Percentiles rank a stretch among this genome's conserved stretches.
These are phyloP conservation scores for Leccinum ochraceum DNA, from an alignment of 768 basidiomycete genomes.

Conservation along the genomic window DNA sequence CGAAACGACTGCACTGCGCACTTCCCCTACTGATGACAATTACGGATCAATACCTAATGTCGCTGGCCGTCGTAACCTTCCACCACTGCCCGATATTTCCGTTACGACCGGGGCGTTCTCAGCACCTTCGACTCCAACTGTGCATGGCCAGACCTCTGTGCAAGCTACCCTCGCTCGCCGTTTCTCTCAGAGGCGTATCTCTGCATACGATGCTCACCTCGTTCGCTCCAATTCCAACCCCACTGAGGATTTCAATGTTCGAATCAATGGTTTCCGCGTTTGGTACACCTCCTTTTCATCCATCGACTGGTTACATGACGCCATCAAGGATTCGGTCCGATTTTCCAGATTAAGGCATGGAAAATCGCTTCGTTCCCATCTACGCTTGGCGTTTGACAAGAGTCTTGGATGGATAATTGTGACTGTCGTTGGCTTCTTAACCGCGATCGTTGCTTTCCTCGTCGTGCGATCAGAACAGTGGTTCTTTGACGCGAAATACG, in stretches of 20 bases:
- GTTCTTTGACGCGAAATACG: slow-evolving; percentile 92
- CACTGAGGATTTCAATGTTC: slow-evolving; percentile 55
- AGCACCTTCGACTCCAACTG: slow-evolving; percentile 36
- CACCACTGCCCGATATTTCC: slow-evolving; percentile 39
- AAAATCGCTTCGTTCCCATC: slow-evolving; percentile 66
- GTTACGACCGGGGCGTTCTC: slow-evolving; percentile 37
- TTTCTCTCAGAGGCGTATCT: slow-evolving; percentile 59
- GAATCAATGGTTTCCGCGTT: slow-evolving; percentile 85
- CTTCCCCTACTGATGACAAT: slow-evolving; percentile 31
- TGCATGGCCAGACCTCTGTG: slow-evolving; percentile 36
- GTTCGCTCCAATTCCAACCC: slow-evolving; percentile 35
- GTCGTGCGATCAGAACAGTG: slow-evolving; percentile 85
- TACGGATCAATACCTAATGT: slow-evolving; percentile 57
- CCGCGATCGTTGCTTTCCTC: slow-evolving; percentile 83
- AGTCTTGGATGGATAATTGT: slow-evolving; percentile 89
- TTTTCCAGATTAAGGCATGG: slow-evolving; percentile 70
- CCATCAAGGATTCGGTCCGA: slow-evolving; percentile 90
- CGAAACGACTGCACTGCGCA: slow-evolving; percentile 41
- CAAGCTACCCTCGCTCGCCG: slow-evolving; percentile 39
- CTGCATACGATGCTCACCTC: slow-evolving; percentile 64
- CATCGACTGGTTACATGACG: slow-evolving; percentile 96
- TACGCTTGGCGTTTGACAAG: slow-evolving; percentile 69
- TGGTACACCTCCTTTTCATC: slow-evolving; percentile 86
- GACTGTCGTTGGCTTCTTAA: slow-evolving; percentile 82
- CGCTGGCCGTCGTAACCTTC: slow-evolving; percentile 36